phyloP scores from a whole-genome alignment of 1,284 basidiomycete genomes.

The Tetrapyrgos nigripes region DNA sequence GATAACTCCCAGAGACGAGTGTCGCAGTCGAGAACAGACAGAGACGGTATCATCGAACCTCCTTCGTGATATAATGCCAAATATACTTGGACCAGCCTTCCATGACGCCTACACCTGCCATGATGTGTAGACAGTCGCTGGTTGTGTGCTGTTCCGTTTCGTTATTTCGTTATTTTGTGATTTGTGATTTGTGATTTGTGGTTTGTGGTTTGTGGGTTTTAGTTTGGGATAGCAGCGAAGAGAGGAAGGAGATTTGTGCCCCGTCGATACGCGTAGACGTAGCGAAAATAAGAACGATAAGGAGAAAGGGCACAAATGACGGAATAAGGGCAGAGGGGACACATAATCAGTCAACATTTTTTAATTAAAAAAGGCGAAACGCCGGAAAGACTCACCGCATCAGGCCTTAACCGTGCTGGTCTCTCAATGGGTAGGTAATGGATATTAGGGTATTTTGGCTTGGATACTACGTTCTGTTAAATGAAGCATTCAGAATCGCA shows the following conservation, averaged over 20 bases:
- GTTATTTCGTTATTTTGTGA: too few species aligned
- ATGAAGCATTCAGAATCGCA: conserved; percentile 6
- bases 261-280: too few species aligned
- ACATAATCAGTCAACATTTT: background rate
- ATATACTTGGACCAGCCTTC: conserved; percentile 78
- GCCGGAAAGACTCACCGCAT: conserved; percentile 53
- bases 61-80: conserved; percentile 63
- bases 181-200: too few species aligned
- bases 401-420: conserved; percentile 64
- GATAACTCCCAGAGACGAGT: too few species aligned
- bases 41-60: conserved; percentile 21
- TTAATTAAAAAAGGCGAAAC: background rate
- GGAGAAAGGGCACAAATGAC: background rate
- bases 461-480: conserved; percentile 47
- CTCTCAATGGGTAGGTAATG: conserved; percentile 65
- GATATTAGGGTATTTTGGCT: conserved; percentile 54
- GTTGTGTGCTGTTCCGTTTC: conserved; percentile 58
- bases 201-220: too few species aligned
- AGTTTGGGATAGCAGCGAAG: background rate
- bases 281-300: background rate
- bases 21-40: too few species aligned
- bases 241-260: too few species aligned
- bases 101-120: conserved; percentile 66
- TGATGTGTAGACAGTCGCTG: conserved; percentile 69
- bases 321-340: background rate